A percentile compares a stretch with the other conserved stretches of the same genome.
Evolutionary conservation across 2,329 filamentous ascomycete genomes (phyloP).

Genomic region (Claviceps sp.): DNA sequence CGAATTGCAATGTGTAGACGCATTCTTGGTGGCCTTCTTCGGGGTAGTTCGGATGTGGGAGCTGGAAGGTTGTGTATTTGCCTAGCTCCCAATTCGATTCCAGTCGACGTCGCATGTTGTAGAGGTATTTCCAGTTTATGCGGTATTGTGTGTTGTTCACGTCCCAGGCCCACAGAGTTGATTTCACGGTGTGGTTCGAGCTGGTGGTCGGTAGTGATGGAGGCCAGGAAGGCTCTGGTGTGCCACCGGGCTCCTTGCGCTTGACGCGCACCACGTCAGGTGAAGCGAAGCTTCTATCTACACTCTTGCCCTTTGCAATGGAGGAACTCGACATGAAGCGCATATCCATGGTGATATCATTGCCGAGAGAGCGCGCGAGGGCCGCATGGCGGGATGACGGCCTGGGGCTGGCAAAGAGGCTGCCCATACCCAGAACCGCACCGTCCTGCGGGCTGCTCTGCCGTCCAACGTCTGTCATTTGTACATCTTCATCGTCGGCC

Average conservation of each 20-base stretch:
- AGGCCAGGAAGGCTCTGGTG: constrained; percentile 18
- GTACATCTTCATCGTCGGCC: constrained; percentile 34
- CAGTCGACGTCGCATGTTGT: constrained; percentile 70
- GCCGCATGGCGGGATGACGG: constrained; percentile 18
- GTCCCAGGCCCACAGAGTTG: constrained; percentile 39
- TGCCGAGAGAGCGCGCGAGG: constrained; percentile 11
- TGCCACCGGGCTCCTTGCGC: constrained; percentile 23
- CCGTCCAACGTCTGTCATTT: constrained; percentile 28
- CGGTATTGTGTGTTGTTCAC: constrained; percentile 36
- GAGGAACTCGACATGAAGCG: constrained; percentile 6
- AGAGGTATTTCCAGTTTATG: constrained; percentile 88
- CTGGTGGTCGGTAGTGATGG: constrained; percentile 17
- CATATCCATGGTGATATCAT: constrained; percentile 18
- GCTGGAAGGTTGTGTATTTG: constrained; percentile 72
- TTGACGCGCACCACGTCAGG: constrained; percentile 19
- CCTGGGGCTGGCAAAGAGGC: constrained; percentile 22
- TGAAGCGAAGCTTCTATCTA: constrained; percentile 16
- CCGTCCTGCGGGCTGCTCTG: constrained; percentile 12
- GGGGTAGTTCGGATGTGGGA: constrained; percentile 70
- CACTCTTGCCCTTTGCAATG: constrained; percentile 14
- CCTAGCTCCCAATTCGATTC: constrained; percentile 88
- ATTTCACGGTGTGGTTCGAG: constrained; percentile 23
- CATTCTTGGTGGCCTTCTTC: constrained; percentile 83
- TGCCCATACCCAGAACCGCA: constrained; percentile 9
- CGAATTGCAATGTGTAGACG: constrained; percentile 90